Percentiles rank a stretch among this genome's conserved stretches.
Conservation (phyloP, 176 grass and related monocot genomes). For the maize (Zea mays) region DNA sequence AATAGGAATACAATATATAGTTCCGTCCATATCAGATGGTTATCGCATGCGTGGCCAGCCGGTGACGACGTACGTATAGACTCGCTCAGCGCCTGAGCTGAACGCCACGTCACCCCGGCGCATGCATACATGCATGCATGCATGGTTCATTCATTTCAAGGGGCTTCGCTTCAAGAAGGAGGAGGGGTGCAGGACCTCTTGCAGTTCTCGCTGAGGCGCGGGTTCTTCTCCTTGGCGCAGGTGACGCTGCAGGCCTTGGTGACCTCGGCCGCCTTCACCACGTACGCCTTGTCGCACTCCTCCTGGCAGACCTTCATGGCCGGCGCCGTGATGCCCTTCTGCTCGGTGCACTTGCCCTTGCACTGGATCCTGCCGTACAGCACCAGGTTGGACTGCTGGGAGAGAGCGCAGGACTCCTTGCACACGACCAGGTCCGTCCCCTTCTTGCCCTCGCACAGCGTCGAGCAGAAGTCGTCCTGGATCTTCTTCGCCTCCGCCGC, state of each 20-base stretch:
- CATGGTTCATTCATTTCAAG: too few species aligned
- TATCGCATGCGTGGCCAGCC: too few species aligned
- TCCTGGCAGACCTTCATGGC: background rate
- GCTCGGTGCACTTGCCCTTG: background rate
- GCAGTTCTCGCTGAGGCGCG: too few species aligned
- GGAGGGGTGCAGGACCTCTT: too few species aligned
- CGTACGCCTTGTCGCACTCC: background rate
- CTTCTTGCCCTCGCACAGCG: background rate
- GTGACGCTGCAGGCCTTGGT: background rate
- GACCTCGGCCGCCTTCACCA: background rate
- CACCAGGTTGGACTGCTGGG: background rate
- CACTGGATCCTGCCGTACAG: background rate
- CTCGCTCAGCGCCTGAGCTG: too few species aligned
- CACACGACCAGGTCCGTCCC: background rate
- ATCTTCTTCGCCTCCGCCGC: background rate
- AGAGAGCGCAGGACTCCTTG: background rate
- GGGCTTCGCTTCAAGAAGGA: too few species aligned
- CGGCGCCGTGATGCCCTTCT: background rate
- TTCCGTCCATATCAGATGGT: too few species aligned
- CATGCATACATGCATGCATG: too few species aligned
- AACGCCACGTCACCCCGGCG: too few species aligned
- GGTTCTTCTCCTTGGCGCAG: background rate
- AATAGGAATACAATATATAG: too few species aligned
- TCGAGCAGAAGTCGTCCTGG: background rate
- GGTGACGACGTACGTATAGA: too few species aligned